These are phyloP conservation scores for Leptographium procerum DNA, from an alignment of 2,329 filamentous ascomycete genomes.

Conservation along the genomic window DNA sequence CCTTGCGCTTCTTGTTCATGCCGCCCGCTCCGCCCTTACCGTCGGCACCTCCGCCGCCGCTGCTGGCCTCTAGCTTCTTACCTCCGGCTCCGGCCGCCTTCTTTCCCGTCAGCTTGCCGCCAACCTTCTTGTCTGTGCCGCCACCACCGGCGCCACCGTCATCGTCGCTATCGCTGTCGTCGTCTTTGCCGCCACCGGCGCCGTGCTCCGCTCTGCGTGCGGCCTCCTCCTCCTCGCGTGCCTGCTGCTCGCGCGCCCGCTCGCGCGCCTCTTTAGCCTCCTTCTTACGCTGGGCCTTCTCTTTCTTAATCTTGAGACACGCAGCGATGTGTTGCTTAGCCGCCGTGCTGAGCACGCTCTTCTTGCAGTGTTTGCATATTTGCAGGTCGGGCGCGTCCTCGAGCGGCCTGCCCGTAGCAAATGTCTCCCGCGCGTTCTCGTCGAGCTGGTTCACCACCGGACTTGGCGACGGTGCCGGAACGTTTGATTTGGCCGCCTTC, in stretches of 20 bases:
- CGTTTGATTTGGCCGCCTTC: slow-evolving; percentile 33
- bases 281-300: slow-evolving; percentile 67
- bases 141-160: not conserved
- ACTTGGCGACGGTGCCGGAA: slow-evolving; percentile 35
- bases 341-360: slow-evolving; percentile 64
- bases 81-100: slow-evolving; percentile 11
- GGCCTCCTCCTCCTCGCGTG: slow-evolving; percentile 45
- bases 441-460: slow-evolving; percentile 59
- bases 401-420: slow-evolving; percentile 69
- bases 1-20: slow-evolving; percentile 58
- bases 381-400: slow-evolving; percentile 71
- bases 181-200: slow-evolving; percentile 27
- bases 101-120: slow-evolving; percentile 16
- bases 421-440: slow-evolving; percentile 64
- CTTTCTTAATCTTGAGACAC: slow-evolving; percentile 75
- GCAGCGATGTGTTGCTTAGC: slow-evolving; percentile 71
- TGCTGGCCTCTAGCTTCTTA: slow-evolving; percentile 33
- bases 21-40: slow-evolving; percentile 37
- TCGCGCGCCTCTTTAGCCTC: slow-evolving; percentile 62
- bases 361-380: slow-evolving; percentile 90
- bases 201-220: slow-evolving; percentile 39
- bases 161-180: slow-evolving; percentile 29
- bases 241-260: slow-evolving; percentile 49
- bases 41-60: slow-evolving; percentile 50
- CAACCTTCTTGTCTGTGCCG: slow-evolving; percentile 22